phyloP scores from a whole-genome alignment of 179 eudicot genomes.

The Spinacia oleracea region DNA sequence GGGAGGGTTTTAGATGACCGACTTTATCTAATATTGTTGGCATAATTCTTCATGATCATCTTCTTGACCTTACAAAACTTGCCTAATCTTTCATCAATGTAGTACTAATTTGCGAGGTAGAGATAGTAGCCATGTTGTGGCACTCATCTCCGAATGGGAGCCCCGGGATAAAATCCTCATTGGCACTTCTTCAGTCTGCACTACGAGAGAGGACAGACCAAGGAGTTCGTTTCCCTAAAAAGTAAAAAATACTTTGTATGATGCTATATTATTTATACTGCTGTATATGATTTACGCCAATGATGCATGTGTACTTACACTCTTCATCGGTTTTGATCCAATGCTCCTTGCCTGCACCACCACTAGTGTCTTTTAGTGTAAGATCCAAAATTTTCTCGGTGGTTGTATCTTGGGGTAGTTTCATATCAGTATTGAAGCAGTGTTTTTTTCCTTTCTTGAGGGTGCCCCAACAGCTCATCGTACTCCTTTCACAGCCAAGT shows the following conservation, averaged over 20 bases:
- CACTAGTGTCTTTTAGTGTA: slow-evolving; percentile 24
- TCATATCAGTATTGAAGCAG: slow-evolving; percentile 9
- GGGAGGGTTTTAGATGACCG: not conserved
- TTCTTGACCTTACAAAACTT: not conserved
- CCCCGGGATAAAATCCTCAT: too few species aligned
- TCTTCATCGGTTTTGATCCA: slow-evolving; percentile 75
- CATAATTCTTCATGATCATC: not conserved
- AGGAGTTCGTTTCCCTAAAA: not conserved
- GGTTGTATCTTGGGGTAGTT: slow-evolving; percentile 19
- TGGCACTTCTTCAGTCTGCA: too few species aligned
- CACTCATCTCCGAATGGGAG: too few species aligned
- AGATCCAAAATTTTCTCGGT: slow-evolving; percentile 13
- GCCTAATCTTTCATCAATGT: slow-evolving; percentile 9
- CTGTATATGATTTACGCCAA: not conserved
- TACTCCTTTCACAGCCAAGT: slow-evolving; percentile 21
- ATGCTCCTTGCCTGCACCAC: slow-evolving; percentile 38
- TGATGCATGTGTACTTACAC: slow-evolving; percentile 47
- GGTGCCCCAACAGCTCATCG: slow-evolving; percentile 31
- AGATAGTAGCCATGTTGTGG: too few species aligned
- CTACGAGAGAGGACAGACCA: not conserved
- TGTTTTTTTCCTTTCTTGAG: slow-evolving; percentile 25
- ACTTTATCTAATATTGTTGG: not conserved
- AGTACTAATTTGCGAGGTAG: not conserved
- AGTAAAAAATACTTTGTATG: not conserved
- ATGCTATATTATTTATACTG: not conserved